phyloP scores from a whole-genome alignment of 1,139 yeast genomes.

The Nadsonia starkeyi-henricii region DNA sequence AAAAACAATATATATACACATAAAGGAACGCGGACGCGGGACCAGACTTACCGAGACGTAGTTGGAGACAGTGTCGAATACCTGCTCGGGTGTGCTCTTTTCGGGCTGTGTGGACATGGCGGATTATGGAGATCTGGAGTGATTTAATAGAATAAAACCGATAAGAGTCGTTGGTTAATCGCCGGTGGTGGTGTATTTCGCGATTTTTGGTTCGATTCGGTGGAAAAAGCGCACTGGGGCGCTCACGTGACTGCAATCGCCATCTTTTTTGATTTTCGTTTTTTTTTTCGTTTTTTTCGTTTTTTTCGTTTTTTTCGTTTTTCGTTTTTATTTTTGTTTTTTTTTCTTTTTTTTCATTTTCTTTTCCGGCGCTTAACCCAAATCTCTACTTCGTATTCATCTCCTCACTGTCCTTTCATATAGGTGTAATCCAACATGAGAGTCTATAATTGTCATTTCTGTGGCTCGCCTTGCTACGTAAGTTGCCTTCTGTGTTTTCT shows the following conservation, averaged over 20 bases:
- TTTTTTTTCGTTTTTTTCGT: background rate
- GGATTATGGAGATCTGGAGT: background rate
- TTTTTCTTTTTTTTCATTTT: background rate
- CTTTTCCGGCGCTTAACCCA: background rate
- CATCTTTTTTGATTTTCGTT: background rate
- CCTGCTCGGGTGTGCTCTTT: slow-evolving; percentile 46
- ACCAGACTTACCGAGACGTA: slow-evolving; percentile 15
- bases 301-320: background rate
- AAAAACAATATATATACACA: background rate
- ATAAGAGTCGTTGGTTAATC: no score
- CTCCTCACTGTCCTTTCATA: no score
- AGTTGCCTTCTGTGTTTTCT: slow-evolving; percentile 38
- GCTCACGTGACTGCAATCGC: background rate
- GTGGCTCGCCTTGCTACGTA: slow-evolving; percentile 59
- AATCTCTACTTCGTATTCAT: no score
- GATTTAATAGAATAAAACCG: no score
- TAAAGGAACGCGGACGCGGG: background rate
- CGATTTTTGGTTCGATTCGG: background rate
- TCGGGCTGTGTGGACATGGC: slow-evolving; percentile 25
- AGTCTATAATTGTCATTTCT: slow-evolving; percentile 87
- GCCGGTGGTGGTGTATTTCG: no score
- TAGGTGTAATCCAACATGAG: slow-evolving; percentile 42
- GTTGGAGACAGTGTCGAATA: slow-evolving; percentile 36
- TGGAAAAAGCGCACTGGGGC: background rate
- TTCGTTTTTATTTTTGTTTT: background rate